Base-by-base conservation (phyloP, 768 basidiomycete species). In the Boletus huronensis region DNA sequence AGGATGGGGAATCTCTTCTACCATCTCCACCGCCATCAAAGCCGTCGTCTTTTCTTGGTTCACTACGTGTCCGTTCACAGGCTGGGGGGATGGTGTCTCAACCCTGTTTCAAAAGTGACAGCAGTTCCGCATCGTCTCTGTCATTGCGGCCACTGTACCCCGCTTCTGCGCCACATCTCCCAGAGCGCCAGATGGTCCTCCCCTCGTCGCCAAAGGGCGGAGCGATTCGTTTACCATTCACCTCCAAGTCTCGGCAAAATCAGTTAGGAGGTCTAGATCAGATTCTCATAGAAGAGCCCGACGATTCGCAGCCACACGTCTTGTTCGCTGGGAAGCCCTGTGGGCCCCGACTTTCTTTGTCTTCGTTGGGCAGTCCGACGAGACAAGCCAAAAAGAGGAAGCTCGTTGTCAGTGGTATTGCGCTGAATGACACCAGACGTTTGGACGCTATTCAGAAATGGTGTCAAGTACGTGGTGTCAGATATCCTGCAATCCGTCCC, bases 371-470 rank as follows among this genome's bases (percentile, higher is more conserved):
- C n/a, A 57, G 58, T 36, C 64, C 66, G 17, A 67, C 77, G 23
- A 75, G 78, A 48, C 68, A 74, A 48, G 64, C 73, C 34, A 82
- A 82, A 62, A 84, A 82, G 70, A 85, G 77, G 66, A 82, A 80
- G 61, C 77, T 91, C 14, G 78, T 91, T 45, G 75, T 90, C 55
- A 85, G 84, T 62, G 89, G 89, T 31, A 79, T 90, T 28, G 77
- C 78, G 8, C 72, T 76, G 14, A 77, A 79, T 19, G 89, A 91
- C 62, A 68, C 75, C 23, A 74, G 74, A 34, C 84, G 84, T 58
- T 80, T 87, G 61, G 86, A 90, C 36, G 86, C 78, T 3, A 76
- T 85, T 13, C 84, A 82, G 62, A 76, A 74, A 55, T 91, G 89
- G 89, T 91, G 89, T 61, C 86, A 88, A 76, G 87, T 88, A 65